A percentile compares a stretch with the other conserved stretches of the same genome.
phyloP scores from a whole-genome alignment of 345 rosid species.

The Durio zibethinus region DNA sequence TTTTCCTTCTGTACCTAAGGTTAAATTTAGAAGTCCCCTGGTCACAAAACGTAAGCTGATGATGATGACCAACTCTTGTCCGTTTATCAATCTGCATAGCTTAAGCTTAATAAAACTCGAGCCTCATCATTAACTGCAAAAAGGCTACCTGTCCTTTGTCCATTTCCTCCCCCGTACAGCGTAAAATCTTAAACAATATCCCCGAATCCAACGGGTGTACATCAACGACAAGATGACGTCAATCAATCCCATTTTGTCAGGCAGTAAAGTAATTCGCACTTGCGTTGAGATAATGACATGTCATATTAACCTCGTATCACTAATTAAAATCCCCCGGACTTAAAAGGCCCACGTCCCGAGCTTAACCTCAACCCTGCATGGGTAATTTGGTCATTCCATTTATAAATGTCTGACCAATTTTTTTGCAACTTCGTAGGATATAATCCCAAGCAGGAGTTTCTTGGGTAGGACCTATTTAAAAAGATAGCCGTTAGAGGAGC shows the following conservation, averaged over 20 bases:
- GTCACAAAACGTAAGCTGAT: background rate
- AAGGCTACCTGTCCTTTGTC: background rate
- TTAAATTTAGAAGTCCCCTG: background rate
- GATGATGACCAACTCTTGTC: background rate
- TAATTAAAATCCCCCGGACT: background rate
- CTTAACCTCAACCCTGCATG: background rate
- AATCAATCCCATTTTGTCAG: background rate
- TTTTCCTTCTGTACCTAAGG: background rate
- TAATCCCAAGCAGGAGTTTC: background rate
- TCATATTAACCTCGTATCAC: background rate
- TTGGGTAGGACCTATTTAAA: background rate
- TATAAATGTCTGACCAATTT: background rate
- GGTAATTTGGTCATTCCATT: background rate
- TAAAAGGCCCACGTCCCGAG: no score
- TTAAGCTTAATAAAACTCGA: background rate
- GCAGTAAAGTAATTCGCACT: no score
- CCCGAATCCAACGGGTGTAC: background rate
- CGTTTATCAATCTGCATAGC: background rate
- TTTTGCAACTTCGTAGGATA: background rate
- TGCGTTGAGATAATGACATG: background rate
- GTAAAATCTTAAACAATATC: background rate
- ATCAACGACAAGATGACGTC: background rate
- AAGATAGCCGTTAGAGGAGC: slow-evolving; percentile 34
- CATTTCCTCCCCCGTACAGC: background rate
- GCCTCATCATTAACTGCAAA: background rate